Evolutionary conservation across 805 yeast genomes (phyloP), one percentile per base, ranked within the genome.

Genomic region (Monosporozyma solicola): DNA sequence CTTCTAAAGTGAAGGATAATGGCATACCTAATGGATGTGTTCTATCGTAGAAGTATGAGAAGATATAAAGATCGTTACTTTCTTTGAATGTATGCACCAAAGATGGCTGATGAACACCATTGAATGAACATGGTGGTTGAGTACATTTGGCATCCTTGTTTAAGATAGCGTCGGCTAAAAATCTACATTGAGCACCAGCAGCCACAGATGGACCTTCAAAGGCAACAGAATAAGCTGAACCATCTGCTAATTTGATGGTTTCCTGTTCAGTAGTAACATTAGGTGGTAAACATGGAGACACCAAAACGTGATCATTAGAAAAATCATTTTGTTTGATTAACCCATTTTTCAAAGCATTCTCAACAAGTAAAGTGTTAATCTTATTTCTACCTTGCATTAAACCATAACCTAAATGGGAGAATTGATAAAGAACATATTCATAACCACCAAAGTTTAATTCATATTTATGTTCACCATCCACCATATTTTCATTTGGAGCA

Each of bases 91-190:
- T 83, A 57, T 77, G 80, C 47, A 81, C 81, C 62, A 94, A 75
- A 3, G 95, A 86, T 8, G 99, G 99, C 74, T 94, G 99, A 71
- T 95, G 95, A 50, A 90, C 86, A 65, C 99, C 99, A 66, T 92
- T 89, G 79, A 94, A 94, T 2, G 97, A 87, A 70, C 99, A 94
- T 52, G 99, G 95, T 54, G 81, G 79, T 33, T 75, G 65, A 1
- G 74, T 66, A 76, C 99, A 94, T 56, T 76, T 81, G 15, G 79
- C 76, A 44, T 90, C 96, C 73, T 92, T 92, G 73, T 87, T 84
- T 66, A 94, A 78, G 44, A 89, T 80, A 51, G 77, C 67, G 67
- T 92, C 98, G 31, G 97, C 89, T 45, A 94, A 68, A 65, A 74
- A 79, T 59, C 96, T 82, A 74, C 99, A 94, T 70, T 89, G 96